Percentiles rank a stretch among this genome's conserved stretches.
These are phyloP conservation scores for Fonsecaea erecta DNA, from an alignment of 2,329 filamentous ascomycete genomes.

Conservation along the genomic window DNA sequence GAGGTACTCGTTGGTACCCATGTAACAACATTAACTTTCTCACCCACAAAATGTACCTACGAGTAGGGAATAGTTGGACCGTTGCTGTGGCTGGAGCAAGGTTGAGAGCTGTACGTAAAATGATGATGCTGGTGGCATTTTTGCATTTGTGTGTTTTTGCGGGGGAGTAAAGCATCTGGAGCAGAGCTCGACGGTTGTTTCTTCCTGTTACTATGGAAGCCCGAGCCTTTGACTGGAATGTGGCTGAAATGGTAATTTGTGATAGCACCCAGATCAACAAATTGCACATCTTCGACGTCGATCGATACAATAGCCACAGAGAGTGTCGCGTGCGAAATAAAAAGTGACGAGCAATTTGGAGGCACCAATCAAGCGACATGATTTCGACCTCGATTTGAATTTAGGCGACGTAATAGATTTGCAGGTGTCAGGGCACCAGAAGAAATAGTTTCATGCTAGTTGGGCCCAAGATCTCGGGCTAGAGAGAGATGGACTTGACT, in stretches of 20 bases:
- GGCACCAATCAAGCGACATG: neutral
- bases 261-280: neutral
- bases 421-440: neutral
- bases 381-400: neutral
- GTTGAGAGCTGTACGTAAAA: neutral
- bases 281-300: neutral
- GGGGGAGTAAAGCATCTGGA: neutral
- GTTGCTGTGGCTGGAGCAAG: neutral
- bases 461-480: neutral
- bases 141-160: neutral
- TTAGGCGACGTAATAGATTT: neutral
- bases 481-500: neutral
- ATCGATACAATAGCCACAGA: neutral
- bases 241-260: neutral
- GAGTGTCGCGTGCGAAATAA: neutral
- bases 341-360: neutral
- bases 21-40: neutral
- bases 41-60: neutral
- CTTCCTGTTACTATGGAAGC: neutral
- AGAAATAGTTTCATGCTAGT: neutral
- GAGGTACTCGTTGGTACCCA: neutral
- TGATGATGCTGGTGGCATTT: slow-evolving; percentile 1
- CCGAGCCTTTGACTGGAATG: neutral
- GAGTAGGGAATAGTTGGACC: neutral
- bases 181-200: neutral